Percentiles rank a stretch among this genome's conserved stretches.
Evolutionary conservation across 257 asterid species (phyloP).

Genomic region (Solanum sejunctum): DNA sequence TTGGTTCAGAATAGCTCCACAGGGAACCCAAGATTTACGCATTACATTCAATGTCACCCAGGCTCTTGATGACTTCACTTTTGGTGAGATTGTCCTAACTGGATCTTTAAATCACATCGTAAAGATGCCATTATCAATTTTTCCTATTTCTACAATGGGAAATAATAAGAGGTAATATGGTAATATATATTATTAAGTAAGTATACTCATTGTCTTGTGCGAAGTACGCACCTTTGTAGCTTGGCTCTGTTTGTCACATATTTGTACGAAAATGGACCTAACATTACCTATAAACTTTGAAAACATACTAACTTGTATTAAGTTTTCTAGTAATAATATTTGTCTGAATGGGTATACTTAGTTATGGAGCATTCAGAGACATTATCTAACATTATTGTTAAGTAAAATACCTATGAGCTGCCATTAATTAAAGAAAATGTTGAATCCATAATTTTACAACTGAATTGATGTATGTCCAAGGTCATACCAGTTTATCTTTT

Average conservation of each 20-base stretch:
- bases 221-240: neutral
- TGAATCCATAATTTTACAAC: too few species aligned
- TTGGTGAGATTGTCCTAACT: constrained; percentile 62
- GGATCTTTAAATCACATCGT: constrained; percentile 66
- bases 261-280: neutral
- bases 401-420: neutral
- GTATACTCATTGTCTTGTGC: neutral
- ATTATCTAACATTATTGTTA: too few species aligned
- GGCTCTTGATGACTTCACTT: constrained; percentile 52
- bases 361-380: too few species aligned
- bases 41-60: constrained; percentile 36
- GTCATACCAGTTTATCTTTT: too few species aligned
- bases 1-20: constrained; percentile 55
- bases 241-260: neutral
- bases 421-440: too few species aligned
- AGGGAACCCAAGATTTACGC: constrained; percentile 38
- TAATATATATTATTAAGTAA: neutral
- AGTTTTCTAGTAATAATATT: too few species aligned
- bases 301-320: neutral
- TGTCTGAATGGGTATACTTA: too few species aligned
- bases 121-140: constrained; percentile 55
- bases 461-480: too few species aligned
- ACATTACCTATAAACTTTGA: neutral
- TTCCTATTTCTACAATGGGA: constrained; percentile 27
- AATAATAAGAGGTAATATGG: neutral